Evolutionary conservation across 768 basidiomycete genomes (phyloP).

Genomic region (Lactarius evosmus): DNA sequence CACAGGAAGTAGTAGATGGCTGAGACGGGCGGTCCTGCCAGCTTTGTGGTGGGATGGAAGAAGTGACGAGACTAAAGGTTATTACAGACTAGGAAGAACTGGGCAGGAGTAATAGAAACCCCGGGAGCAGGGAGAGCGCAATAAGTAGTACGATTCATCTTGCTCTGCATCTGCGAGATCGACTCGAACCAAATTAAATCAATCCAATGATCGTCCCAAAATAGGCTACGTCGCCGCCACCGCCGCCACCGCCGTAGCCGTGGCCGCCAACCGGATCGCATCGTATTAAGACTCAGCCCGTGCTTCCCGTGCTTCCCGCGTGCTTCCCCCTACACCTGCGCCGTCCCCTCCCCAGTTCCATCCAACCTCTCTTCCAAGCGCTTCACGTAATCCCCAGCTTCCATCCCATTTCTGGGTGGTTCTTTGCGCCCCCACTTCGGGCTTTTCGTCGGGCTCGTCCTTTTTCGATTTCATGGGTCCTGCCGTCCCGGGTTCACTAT

Average conservation of each 20-base stretch:
- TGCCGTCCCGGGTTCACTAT: not conserved
- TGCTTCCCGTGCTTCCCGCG: not conserved
- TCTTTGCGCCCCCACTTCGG: not conserved
- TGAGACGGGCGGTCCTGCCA: not conserved
- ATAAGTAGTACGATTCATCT: not conserved
- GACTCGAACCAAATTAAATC: not conserved
- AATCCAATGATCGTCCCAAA: not conserved
- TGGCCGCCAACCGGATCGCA: too few species aligned
- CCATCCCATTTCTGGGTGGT: slow-evolving; percentile 17
- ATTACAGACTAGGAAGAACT: not conserved
- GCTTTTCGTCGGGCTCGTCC: not conserved
- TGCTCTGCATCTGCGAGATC: not conserved
- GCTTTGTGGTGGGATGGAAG: slow-evolving; percentile 2
- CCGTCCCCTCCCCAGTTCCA: slow-evolving; percentile 16
- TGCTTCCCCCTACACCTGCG: not conserved
- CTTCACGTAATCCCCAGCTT: slow-evolving; percentile 25
- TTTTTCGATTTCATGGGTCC: not conserved
- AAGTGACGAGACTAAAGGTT: not conserved
- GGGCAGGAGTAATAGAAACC: not conserved
- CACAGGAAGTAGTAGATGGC: not conserved
- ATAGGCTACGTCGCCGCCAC: not conserved
- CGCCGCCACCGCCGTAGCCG: not conserved
- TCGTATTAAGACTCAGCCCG: too few species aligned
- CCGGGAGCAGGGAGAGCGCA: not conserved
- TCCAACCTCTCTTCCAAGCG: slow-evolving; percentile 8